Conservation (phyloP, 441 rosid genomes). For the Erodium moschatum region DNA sequence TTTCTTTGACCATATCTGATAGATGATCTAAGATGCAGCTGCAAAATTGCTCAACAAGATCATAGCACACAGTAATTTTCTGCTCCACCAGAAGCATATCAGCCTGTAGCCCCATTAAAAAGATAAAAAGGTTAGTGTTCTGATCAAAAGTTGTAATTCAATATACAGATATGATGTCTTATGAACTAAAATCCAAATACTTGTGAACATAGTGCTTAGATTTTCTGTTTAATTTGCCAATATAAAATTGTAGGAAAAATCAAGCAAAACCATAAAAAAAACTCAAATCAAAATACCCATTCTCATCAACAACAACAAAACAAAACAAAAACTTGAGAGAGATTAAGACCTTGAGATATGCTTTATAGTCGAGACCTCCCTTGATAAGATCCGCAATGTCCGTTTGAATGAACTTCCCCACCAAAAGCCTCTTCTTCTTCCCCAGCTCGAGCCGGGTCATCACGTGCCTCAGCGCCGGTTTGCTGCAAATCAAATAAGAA, state of each 20-base stretch:
- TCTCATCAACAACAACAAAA: no score
- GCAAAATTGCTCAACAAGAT: slow-evolving; percentile 43
- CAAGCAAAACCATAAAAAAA: no score
- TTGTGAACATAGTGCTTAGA: no score
- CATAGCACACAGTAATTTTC: slow-evolving; percentile 43
- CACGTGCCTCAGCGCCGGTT: slow-evolving; percentile 42
- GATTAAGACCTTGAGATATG: slow-evolving; percentile 56
- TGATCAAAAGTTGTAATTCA: no score
- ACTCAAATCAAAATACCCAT: no score
- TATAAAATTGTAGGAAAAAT: no score
- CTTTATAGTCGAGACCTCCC: slow-evolving; percentile 47
- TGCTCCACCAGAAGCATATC: slow-evolving; percentile 62
- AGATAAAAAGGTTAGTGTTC: no score
- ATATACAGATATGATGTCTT: no score
- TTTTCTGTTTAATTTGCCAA: no score
- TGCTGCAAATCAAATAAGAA: slow-evolving; percentile 30
- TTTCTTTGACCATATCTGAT: slow-evolving; percentile 47
- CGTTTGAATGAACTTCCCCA: slow-evolving; percentile 49
- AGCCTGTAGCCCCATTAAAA: slow-evolving; percentile 37
- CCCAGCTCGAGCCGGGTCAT: slow-evolving; percentile 52
- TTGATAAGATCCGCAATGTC: slow-evolving; percentile 70
- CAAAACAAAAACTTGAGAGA: no score
- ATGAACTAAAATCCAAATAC: no score
- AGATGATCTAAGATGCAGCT: slow-evolving; percentile 38
- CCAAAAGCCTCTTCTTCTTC: slow-evolving; percentile 53